A percentile compares a stretch with the other conserved stretches of the same genome.
phyloP scores from a whole-genome alignment of 768 basidiomycete species.

The Amanita jacksonii region DNA sequence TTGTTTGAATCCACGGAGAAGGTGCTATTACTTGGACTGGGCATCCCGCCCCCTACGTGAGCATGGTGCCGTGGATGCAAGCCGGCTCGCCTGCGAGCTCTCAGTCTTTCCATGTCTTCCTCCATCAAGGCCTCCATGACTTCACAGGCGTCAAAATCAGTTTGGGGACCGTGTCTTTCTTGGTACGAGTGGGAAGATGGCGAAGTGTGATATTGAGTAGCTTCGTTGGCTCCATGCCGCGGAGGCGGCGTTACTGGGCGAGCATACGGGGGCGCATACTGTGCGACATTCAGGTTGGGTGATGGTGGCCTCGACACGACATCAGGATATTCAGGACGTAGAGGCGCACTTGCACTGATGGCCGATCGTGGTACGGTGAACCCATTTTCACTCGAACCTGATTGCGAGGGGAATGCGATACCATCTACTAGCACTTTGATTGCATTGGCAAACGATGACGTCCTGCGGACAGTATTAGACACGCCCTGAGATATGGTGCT shows the following conservation, averaged over 20 bases:
- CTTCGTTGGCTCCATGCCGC: conserved; percentile 14
- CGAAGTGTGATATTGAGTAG: conserved; percentile 12
- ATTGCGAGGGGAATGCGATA: conserved; percentile 52
- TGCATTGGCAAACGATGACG: conserved; percentile 73
- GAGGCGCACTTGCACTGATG: conserved; percentile 13
- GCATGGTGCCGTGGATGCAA: conserved; percentile 32
- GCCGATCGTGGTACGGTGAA: conserved; percentile 23
- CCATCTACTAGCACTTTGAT: conserved; percentile 61
- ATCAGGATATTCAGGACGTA: conserved; percentile 19
- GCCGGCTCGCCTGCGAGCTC: conserved; percentile 49
- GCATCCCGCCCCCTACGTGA: conserved; percentile 30
- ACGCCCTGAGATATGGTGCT: conserved; percentile 53
- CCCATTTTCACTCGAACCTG: conserved; percentile 39
- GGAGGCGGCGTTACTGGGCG: conserved; percentile 25
- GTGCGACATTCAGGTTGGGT: conserved; percentile 68
- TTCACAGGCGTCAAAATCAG: conserved; percentile 60
- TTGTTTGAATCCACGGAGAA: conserved; percentile 68
- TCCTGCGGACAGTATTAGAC: conserved; percentile 61
- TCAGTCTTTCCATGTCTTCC: conserved; percentile 88
- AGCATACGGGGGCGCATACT: conserved; percentile 71
- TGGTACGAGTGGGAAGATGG: conserved; percentile 24
- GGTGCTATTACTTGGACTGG: conserved; percentile 67
- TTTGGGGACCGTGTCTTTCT: conserved; percentile 23
- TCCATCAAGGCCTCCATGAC: conserved; percentile 87
- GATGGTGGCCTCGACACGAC: conserved; percentile 64